Percentiles rank a stretch among this genome's conserved stretches.
Evolutionary conservation across 2,329 filamentous ascomycete genomes (phyloP).

Genomic region (Aspergillus versicolor): DNA sequence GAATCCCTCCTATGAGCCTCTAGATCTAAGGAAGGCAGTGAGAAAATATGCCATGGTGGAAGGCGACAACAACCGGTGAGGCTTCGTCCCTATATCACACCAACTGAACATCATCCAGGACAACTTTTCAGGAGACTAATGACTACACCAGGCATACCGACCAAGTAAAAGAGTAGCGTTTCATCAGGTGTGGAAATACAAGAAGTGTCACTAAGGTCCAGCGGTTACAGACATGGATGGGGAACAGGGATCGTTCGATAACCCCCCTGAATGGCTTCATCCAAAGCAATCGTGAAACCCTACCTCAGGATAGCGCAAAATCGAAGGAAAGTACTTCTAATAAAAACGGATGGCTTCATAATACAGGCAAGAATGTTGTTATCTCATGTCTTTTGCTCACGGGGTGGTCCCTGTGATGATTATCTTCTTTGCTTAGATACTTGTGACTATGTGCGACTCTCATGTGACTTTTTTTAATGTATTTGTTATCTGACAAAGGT

Average conservation of each 20-base stretch:
- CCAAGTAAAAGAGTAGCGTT: neutral
- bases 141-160: neutral
- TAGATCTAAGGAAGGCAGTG: neutral
- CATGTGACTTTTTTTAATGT: constrained; percentile 16
- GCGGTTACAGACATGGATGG: constrained; percentile 3
- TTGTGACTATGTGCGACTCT: constrained; percentile 13
- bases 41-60: neutral
- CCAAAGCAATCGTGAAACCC: neutral
- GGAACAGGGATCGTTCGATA: neutral
- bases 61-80: neutral
- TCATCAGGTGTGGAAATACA: neutral
- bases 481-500: constrained; percentile 19
- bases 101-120: neutral
- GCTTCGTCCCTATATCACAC: neutral
- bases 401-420: neutral
- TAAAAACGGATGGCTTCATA: neutral
- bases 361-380: neutral
- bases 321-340: no score
- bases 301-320: neutral
- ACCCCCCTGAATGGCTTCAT: neutral
- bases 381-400: neutral
- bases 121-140: neutral
- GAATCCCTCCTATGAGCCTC: neutral
- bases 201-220: neutral
- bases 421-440: constrained; percentile 5